phyloP scores from a whole-genome alignment of 2,329 filamentous ascomycete species.

The Arthrobotrys pseudoclavata region DNA sequence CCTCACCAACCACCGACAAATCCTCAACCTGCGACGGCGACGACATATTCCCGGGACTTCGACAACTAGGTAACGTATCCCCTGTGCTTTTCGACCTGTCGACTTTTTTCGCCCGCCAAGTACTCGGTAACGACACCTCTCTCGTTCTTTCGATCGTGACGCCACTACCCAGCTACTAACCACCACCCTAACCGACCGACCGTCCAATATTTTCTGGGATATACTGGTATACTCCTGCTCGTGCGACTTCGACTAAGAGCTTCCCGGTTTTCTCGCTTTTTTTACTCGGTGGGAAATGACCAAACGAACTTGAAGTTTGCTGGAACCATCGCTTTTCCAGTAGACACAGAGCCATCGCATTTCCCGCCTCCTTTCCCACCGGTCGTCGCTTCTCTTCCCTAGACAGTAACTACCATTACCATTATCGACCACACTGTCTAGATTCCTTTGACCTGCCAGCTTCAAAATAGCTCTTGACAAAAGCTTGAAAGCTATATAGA shows the following conservation, averaged over 20 bases:
- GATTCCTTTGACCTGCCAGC: conserved; percentile 8
- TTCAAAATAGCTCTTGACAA: conserved; percentile 28
- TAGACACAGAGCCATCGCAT: conserved; percentile 18
- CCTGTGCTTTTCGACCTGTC: conserved; percentile 46
- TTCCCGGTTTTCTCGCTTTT: conserved; percentile 22
- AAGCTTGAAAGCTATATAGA: conserved; percentile 35
- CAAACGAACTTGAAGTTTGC: conserved; percentile 37
- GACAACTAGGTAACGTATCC: conserved; percentile 52
- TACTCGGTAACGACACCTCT: conserved; percentile 56
- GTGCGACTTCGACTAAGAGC: conserved; percentile 39
- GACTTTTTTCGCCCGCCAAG: conserved; percentile 48
- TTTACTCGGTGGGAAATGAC: conserved; percentile 35
- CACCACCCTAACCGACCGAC: conserved; percentile 31
- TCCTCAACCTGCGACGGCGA: conserved; percentile 39
- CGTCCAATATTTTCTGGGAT: conserved; percentile 12
- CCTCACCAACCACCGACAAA: conserved; percentile 23
- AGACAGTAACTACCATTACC: conserved; percentile 13
- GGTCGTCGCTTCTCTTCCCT: conserved; percentile 8
- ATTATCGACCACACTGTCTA: conserved; percentile 8
- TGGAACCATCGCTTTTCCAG: conserved; percentile 24
- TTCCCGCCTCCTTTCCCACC: conserved; percentile 19
- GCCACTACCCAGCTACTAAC: conserved; percentile 32
- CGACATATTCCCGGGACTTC: conserved; percentile 7
- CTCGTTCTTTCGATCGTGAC: conserved; percentile 39
- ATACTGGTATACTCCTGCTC: conserved; percentile 23